Percentiles rank a stretch among this genome's conserved stretches.
Conservation (phyloP, 495 filamentous ascomycete species). For the Xylaria intraflava region DNA sequence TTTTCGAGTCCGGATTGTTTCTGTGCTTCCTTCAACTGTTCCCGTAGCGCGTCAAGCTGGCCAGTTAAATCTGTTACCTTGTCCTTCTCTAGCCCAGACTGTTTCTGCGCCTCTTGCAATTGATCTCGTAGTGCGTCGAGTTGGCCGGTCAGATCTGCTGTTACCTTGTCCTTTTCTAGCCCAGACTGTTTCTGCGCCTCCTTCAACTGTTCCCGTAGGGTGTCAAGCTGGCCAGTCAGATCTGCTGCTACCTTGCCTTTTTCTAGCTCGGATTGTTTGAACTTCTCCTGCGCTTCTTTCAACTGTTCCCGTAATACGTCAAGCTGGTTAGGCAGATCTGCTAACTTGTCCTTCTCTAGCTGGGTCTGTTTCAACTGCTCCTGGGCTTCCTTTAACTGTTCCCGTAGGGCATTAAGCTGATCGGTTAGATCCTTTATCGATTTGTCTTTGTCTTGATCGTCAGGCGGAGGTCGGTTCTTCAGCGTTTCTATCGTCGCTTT, state of each 20-base stretch:
- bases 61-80: too few species aligned
- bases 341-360: neutral
- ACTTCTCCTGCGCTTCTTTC: neutral
- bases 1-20: neutral
- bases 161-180: neutral
- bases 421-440: neutral
- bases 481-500: neutral
- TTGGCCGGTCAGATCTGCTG: neutral
- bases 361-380: neutral
- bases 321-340: neutral
- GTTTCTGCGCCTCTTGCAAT: neutral
- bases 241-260: neutral
- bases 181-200: neutral
- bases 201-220: neutral
- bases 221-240: neutral
- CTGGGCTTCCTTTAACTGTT: neutral
- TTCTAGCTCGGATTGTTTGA: neutral
- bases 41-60: neutral
- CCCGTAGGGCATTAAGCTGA: neutral
- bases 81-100: neutral
- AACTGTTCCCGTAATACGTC: neutral
- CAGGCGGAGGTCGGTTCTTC: neutral
- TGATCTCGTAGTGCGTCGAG: neutral
- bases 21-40: neutral
- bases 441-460: neutral